A percentile compares a stretch with the other conserved stretches of the same genome.
Conservation (phyloP, 352 stramenopile species). For the Aphanomyces stellatus region DNA sequence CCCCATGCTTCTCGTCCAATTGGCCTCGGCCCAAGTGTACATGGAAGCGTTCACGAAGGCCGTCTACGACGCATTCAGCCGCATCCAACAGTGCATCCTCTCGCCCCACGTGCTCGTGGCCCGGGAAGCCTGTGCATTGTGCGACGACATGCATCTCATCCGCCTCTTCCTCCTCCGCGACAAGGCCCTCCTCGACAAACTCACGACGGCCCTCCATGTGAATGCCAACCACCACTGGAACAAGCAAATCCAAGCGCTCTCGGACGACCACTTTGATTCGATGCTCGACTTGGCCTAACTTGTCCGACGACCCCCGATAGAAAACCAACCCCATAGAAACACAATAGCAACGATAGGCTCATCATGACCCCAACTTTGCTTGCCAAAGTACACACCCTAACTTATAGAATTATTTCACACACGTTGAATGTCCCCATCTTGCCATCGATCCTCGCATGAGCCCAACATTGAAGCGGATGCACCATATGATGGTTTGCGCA, state of each 20-base stretch:
- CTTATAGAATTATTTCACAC: background rate
- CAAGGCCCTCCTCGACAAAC: constrained; percentile 41
- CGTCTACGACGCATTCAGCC: constrained; percentile 40
- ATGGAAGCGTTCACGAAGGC: constrained; percentile 25
- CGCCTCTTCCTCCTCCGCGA: constrained; percentile 54
- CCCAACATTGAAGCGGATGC: too few species aligned
- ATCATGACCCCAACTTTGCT: too few species aligned
- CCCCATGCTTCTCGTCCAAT: constrained; percentile 45
- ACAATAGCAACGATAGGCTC: too few species aligned
- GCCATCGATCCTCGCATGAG: too few species aligned
- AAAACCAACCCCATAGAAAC: too few species aligned
- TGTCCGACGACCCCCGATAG: background rate
- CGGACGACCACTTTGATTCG: constrained; percentile 73
- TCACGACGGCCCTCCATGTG: constrained; percentile 53
- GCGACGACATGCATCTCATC: constrained; percentile 56
- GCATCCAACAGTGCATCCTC: constrained; percentile 41
- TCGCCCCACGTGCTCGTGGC: constrained; percentile 67
- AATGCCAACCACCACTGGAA: constrained; percentile 67
- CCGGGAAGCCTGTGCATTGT: constrained; percentile 56
- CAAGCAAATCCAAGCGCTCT: constrained; percentile 61
- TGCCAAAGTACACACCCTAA: background rate
- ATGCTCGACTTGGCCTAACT: constrained; percentile 67
- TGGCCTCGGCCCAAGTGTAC: constrained; percentile 22
- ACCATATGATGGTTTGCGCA: too few species aligned
- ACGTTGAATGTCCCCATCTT: too few species aligned